Conservation (phyloP, 345 rosid genomes). For the Eucalyptus pauciflora region DNA sequence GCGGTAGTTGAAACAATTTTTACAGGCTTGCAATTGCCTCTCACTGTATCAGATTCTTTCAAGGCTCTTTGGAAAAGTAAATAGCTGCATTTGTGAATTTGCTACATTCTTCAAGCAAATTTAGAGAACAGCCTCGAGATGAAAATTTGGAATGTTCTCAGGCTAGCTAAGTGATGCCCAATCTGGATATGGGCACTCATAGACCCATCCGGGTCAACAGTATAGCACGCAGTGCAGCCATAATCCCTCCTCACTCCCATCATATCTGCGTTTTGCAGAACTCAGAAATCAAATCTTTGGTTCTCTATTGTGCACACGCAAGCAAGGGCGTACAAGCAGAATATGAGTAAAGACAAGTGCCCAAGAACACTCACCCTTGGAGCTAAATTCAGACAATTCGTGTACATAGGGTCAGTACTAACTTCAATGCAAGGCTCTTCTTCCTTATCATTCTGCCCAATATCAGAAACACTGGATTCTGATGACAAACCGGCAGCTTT, state of each 20-base stretch:
- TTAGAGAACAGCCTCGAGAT: not conserved
- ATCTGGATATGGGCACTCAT: constrained; percentile 70
- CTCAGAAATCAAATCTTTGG: not conserved
- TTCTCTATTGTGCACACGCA: not conserved
- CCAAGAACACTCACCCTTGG: constrained; percentile 49
- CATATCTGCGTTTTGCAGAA: constrained; percentile 24
- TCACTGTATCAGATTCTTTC: not conserved
- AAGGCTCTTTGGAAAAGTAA: not conserved
- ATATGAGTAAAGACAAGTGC: not conserved
- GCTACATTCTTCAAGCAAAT: not conserved
- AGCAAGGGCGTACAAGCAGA: not conserved
- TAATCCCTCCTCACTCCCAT: constrained; percentile 55
- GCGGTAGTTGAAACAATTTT: not conserved
- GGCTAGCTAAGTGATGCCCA: constrained; percentile 40
- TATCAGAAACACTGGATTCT: not conserved
- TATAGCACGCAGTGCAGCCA: constrained; percentile 75
- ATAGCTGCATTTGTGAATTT: not conserved
- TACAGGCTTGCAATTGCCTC: not conserved
- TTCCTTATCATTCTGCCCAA: constrained; percentile 1
- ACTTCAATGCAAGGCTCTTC: constrained; percentile 39
- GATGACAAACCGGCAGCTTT: constrained; percentile 31
- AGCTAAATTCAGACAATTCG: constrained; percentile 56
- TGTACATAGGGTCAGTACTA: constrained; percentile 73
- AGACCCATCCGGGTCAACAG: constrained; percentile 70
- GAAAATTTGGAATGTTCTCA: not conserved